Percentiles rank a stretch among this genome's conserved stretches.
Conservation (phyloP, 257 asterid species). For the Lavandula angustifolia region DNA sequence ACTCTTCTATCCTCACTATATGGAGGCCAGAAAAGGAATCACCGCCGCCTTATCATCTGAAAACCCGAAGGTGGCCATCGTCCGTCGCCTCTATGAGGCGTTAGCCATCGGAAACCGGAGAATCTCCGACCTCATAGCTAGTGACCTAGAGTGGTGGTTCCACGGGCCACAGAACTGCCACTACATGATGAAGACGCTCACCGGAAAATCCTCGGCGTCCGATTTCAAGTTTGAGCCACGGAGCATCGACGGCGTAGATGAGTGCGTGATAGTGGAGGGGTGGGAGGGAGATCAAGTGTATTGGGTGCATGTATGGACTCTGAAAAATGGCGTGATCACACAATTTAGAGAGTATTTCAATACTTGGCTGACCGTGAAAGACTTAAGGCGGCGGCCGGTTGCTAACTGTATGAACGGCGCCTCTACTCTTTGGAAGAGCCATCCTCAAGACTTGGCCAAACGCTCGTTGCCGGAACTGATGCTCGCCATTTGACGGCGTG, state of each 20-base stretch:
- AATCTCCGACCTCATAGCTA: slow-evolving; percentile 44
- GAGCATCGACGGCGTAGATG: slow-evolving; percentile 69
- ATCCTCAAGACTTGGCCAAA: slow-evolving; percentile 68
- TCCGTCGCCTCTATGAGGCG: slow-evolving; percentile 62
- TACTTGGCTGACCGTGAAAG: slow-evolving; percentile 84
- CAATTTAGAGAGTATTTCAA: slow-evolving; percentile 90
- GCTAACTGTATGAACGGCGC: slow-evolving; percentile 32
- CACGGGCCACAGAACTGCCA: slow-evolving; percentile 91
- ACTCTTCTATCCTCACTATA: neutral
- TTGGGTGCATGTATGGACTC: slow-evolving; percentile 95
- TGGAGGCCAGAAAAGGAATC: slow-evolving; percentile 28
- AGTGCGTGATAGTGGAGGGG: slow-evolving; percentile 72
- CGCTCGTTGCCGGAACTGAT: slow-evolving; percentile 79
- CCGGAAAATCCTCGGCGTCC: slow-evolving; percentile 49
- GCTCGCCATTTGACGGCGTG: slow-evolving; percentile 59
- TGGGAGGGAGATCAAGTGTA: slow-evolving; percentile 82
- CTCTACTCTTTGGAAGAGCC: slow-evolving; percentile 86
- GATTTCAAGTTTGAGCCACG: slow-evolving; percentile 74
- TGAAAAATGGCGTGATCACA: slow-evolving; percentile 65
- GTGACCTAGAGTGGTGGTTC: slow-evolving; percentile 94
- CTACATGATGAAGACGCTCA: slow-evolving; percentile 87
- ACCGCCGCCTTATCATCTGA: slow-evolving; percentile 23
- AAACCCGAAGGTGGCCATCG: slow-evolving; percentile 43
- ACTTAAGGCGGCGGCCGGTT: slow-evolving; percentile 42
- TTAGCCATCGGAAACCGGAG: slow-evolving; percentile 42